A percentile compares a stretch with the other conserved stretches of the same genome.
Evolutionary conservation across 2,329 filamentous ascomycete species (phyloP).

Genomic region (Beauveria sp.): DNA sequence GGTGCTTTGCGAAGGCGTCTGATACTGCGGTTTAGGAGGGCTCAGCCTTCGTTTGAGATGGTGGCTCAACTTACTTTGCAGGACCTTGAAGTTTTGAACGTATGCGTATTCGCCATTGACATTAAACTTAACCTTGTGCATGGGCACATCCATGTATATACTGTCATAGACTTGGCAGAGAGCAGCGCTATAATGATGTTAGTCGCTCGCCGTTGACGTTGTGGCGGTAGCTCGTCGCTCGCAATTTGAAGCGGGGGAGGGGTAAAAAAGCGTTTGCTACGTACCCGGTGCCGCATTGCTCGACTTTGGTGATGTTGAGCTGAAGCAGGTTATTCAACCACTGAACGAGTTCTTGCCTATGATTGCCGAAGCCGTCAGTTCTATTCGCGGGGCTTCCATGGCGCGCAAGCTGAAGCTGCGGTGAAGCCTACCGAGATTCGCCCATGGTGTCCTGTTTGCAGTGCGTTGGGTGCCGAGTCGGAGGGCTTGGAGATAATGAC

Average conservation of each 20-base stretch:
- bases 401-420: background rate
- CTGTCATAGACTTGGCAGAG: slow-evolving; percentile 98
- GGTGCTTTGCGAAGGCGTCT: slow-evolving; percentile 81
- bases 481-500: slow-evolving; percentile 8
- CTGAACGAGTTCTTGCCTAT: slow-evolving; percentile 87
- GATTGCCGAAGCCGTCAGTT: background rate
- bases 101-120: slow-evolving; percentile 96
- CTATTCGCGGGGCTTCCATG: background rate
- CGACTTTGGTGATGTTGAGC: slow-evolving; percentile 96
- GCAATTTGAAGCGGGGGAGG: slow-evolving; percentile 14
- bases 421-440: slow-evolving; percentile 35
- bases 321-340: slow-evolving; percentile 98
- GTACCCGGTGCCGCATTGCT: slow-evolving; percentile 98
- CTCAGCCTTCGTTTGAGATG: background rate
- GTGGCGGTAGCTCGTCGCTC: slow-evolving; percentile 1
- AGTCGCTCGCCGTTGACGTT: slow-evolving; percentile 3
- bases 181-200: slow-evolving; percentile 60
- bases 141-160: slow-evolving; percentile 92
- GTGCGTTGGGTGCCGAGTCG: slow-evolving; percentile 10
- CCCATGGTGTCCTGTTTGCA: slow-evolving; percentile 33
- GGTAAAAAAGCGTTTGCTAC: slow-evolving; percentile 21
- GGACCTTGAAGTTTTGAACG: slow-evolving; percentile 95
- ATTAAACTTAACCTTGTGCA: slow-evolving; percentile 96
- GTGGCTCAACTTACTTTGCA: slow-evolving; percentile 65
- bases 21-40: slow-evolving; percentile 1